Evolutionary conservation across 345 rosid species (phyloP), one percentile per base, ranked within the genome.

Genomic region (Boechera divaricarpa): DNA sequence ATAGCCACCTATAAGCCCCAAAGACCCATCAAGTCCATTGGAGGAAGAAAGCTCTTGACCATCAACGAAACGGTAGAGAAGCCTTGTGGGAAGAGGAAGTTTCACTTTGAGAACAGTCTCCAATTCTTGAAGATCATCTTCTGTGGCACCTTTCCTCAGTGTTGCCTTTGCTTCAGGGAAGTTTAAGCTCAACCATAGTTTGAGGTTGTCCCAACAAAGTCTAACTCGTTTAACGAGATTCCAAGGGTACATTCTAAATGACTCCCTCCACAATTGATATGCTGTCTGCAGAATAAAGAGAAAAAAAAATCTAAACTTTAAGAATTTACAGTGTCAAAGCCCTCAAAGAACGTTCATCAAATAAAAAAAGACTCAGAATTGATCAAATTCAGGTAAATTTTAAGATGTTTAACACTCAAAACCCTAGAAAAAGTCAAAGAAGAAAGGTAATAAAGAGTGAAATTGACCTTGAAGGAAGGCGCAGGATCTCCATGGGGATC

Each of bases 1-100:
- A 45, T 95, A 93, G 15, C 97, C 99, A 42, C 98, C 99, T 29
- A 95, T 95, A 36, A 93, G 74, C 35, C 98, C 98, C 67, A 83
- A 60, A 45, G 38, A 70, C 57, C 78, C 42, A 15, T 54, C 75
- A 48, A 7, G 7, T 7, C n/a, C 54, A 58, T 1, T 8, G 8
- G 28, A 15, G 10, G 13, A 52, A 33, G 16, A 44, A 4, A 5
- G 62, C 39, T 85, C 90, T 81, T 95, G 98, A 68, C 98, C 99
- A 67, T 91, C 90, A 31, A 84, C 84, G 69, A 95, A 88, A 12
- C 98, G 91, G 64, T 92, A 95, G 29, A 95, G 90, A 55, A 95
- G 70, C 69, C 94, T 87, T 0, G 94, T 89, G 2, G 98, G 84
- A 44, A 89, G 78, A 53, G 99, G 99, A 75, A 95, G 76, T 55